These are phyloP conservation scores for Fraxinus paxiana DNA, from an alignment of 305 asterid species.

Conservation along the genomic window DNA sequence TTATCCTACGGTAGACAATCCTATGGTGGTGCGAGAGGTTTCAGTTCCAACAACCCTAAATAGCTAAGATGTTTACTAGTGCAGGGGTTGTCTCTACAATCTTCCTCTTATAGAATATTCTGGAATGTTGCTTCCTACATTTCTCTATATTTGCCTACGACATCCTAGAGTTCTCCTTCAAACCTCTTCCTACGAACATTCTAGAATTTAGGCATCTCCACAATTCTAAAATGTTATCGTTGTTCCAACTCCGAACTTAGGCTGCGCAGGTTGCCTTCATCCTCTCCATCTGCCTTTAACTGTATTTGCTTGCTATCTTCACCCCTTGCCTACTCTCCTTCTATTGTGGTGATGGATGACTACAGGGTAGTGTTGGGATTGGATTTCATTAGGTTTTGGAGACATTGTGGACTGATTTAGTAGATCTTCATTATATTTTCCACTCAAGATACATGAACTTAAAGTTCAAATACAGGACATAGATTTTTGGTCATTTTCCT, in stretches of 20 bases:
- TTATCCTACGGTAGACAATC: background rate
- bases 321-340: background rate
- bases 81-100: background rate
- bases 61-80: background rate
- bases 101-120: background rate
- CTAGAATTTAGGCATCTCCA: background rate
- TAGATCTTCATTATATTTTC: background rate
- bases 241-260: background rate
- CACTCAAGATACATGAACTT: background rate
- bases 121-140: background rate
- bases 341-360: background rate
- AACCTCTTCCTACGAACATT: background rate
- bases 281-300: background rate
- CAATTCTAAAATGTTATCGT: background rate
- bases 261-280: background rate
- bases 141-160: background rate
- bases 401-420: background rate
- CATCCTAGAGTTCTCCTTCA: background rate
- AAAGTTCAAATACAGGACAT: background rate
- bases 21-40: background rate
- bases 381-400: background rate
- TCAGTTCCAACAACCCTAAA: background rate
- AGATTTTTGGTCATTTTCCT: background rate
- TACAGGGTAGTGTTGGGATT: background rate
- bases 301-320: background rate